These are phyloP conservation scores for Houttuynia cordata DNA, from an alignment of 164 flowering plant genomes.

Conservation along the genomic window DNA sequence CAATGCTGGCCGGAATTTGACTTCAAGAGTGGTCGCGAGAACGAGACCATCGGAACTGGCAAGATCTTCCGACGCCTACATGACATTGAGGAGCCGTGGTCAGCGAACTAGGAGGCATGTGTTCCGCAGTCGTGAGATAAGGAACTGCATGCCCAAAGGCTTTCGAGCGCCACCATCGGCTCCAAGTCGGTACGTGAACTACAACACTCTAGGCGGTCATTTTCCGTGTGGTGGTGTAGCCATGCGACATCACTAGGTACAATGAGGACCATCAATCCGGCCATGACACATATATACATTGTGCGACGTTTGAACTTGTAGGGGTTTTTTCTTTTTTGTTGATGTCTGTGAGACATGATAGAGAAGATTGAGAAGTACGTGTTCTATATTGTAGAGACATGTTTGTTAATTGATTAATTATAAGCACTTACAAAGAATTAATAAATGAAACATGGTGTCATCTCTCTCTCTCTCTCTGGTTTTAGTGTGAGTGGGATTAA, in stretches of 20 bases:
- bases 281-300: too few relatives aligned
- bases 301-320: too few relatives aligned
- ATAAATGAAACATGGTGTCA: too few relatives aligned
- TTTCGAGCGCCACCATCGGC: constrained; percentile 44
- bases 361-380: too few relatives aligned
- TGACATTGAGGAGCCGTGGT: constrained; percentile 10
- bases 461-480: too few relatives aligned
- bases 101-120: constrained; percentile 7
- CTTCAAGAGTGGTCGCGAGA: constrained; percentile 3
- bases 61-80: neutral
- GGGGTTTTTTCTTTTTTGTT: too few relatives aligned
- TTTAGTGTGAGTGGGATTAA: too few relatives aligned
- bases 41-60: neutral
- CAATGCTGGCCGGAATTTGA: constrained; percentile 9
- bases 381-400: too few relatives aligned
- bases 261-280: neutral
- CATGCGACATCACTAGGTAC: neutral
- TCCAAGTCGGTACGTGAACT: constrained; percentile 62
- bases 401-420: too few relatives aligned
- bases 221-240: constrained; percentile 14
- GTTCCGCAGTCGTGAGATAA: constrained; percentile 22
- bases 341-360: too few relatives aligned
- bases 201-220: constrained; percentile 19
- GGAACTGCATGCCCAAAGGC: constrained; percentile 62
- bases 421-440: too few relatives aligned